Conservation (phyloP, 2,329 filamentous ascomycete species). For the Ophiocordyceps sinensis region DNA sequence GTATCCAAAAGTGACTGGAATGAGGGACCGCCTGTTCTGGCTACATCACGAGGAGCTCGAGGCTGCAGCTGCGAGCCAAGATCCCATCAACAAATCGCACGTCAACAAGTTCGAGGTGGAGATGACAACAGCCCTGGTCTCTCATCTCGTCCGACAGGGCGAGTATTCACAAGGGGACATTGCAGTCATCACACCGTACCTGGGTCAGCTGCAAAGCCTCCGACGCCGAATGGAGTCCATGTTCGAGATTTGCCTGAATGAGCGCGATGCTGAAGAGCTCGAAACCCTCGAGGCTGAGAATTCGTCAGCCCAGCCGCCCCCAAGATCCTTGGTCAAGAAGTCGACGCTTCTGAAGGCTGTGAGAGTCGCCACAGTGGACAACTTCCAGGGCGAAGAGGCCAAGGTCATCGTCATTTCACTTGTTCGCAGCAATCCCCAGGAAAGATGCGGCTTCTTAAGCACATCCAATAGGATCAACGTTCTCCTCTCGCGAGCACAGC, state of each 20-base stretch:
- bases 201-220: constrained; percentile 40
- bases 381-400: constrained; percentile 66
- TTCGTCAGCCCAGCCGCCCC: not conserved
- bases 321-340: constrained; percentile 7
- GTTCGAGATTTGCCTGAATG: constrained; percentile 49
- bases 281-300: constrained; percentile 17
- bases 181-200: constrained; percentile 54
- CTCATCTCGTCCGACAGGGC: constrained; percentile 52
- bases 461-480: constrained; percentile 58
- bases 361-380: constrained; percentile 53
- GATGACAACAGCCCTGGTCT: constrained; percentile 48
- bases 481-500: constrained; percentile 48
- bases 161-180: constrained; percentile 46
- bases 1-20: constrained; percentile 35
- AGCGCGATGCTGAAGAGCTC: constrained; percentile 45
- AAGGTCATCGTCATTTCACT: constrained; percentile 57
- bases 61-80: constrained; percentile 13
- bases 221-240: constrained; percentile 25
- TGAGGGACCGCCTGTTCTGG: constrained; percentile 44
- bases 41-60: constrained; percentile 41
- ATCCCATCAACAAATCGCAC: constrained; percentile 27
- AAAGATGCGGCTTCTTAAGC: constrained; percentile 48
- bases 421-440: constrained; percentile 49
- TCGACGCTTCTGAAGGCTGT: constrained; percentile 31
- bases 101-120: constrained; percentile 46